Evolutionary conservation across 352 stramenopile genomes (phyloP).

Genomic region (Phytophthora quininea): DNA sequence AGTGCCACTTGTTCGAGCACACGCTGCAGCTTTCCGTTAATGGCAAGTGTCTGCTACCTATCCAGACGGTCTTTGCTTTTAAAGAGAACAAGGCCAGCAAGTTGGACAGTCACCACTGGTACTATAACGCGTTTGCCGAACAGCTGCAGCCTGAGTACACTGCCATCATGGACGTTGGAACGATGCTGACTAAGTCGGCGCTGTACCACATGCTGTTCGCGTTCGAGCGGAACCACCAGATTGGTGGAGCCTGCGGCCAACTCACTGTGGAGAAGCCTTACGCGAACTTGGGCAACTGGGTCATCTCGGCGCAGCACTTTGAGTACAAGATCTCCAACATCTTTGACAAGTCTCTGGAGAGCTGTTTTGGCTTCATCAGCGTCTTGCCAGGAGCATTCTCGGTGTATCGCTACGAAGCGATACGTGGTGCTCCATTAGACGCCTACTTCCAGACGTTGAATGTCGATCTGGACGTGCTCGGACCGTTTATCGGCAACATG

Average conservation of each 20-base stretch:
- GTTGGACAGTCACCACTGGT: slow-evolving; percentile 87
- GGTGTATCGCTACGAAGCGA: slow-evolving; percentile 84
- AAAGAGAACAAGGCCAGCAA: slow-evolving; percentile 88
- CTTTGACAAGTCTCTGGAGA: slow-evolving; percentile 87
- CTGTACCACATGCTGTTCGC: slow-evolving; percentile 81
- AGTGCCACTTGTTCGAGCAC: slow-evolving; percentile 88
- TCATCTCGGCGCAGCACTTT: slow-evolving; percentile 87
- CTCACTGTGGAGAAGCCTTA: slow-evolving; percentile 85
- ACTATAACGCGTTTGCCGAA: slow-evolving; percentile 83
- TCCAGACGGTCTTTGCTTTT: slow-evolving; percentile 81
- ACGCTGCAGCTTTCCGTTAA: slow-evolving; percentile 80
- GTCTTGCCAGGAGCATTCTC: slow-evolving; percentile 87
- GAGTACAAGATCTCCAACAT: slow-evolving; percentile 93
- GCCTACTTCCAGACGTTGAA: slow-evolving; percentile 90
- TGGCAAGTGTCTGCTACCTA: slow-evolving; percentile 67
- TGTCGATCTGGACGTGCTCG: slow-evolving; percentile 76
- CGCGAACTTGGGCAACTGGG: slow-evolving; percentile 86
- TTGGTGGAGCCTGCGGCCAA: slow-evolving; percentile 83
- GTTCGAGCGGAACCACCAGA: slow-evolving; percentile 81
- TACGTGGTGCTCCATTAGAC: slow-evolving; percentile 76
- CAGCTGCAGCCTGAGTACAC: slow-evolving; percentile 87
- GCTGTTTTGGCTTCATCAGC: slow-evolving; percentile 89
- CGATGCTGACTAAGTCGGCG: slow-evolving; percentile 79
- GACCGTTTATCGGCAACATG: slow-evolving; percentile 89
- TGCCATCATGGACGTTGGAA: slow-evolving; percentile 85